Base-by-base conservation (phyloP, 164 flowering plant genomes). In the Malania oleifera region DNA sequence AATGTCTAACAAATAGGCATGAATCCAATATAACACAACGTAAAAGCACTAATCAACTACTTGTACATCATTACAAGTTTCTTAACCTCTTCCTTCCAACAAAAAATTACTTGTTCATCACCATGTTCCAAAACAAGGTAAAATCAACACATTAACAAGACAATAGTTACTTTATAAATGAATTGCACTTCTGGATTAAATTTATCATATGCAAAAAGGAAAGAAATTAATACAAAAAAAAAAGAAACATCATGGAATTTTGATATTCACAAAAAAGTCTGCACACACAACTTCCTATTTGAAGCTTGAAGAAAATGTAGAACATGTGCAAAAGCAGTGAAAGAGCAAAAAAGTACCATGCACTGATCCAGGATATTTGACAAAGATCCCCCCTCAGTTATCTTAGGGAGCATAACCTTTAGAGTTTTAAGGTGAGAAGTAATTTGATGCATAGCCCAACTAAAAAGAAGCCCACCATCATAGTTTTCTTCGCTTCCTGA, bases 381-480 rank as follows among this genome's bases (percentile, higher is more conserved):
- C 55, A 95, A 70, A 24, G 93, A 81, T 55, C 82, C 96, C 19
- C 99, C 99, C 70, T 95, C 97, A 52, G 88, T 79, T 68, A 95
- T 82, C 78, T 81, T 85, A 34, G 95, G 99, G 34, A 95, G 92
- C 95, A 85, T 85, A 55, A 73, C 50, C 71, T 82, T 86, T n/a
- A 95, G 85, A 67, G 81, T 81, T 64, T 78, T 84, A 62, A 95
- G 85, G 67, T 82, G 95, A 57, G 83, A 79, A 12, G 89, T 76
- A 64, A 95, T 84, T 60, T 84, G 97, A 79, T 95, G 99, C 95
- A 86, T 95, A 26, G 88, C 89, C 99, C 99, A 95, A 64, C 95
- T 89, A 77, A 91, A 90, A 50, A 95, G 93, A 74, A 95, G 97
- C 40, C 96, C 99, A 22, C 97, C 95, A 72, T 95, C 99, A 72